phyloP scores from a whole-genome alignment of 352 stramenopile genomes.

The Phytophthora megakarya region DNA sequence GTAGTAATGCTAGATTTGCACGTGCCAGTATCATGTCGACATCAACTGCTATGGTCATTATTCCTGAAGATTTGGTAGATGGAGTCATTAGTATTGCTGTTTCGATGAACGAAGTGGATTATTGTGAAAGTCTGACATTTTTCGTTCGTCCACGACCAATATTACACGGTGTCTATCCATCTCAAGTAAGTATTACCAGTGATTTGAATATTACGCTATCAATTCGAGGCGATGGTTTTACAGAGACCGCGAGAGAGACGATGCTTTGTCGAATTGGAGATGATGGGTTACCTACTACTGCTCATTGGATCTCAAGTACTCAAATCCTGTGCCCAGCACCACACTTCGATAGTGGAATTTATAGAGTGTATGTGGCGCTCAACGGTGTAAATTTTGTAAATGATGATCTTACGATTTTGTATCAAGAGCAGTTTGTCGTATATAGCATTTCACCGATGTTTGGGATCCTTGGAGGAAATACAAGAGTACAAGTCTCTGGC shows the following conservation, averaged over 20 bases:
- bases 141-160: slow-evolving; percentile 23
- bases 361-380: slow-evolving; percentile 50
- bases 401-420: slow-evolving; percentile 44
- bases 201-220: slow-evolving; percentile 9
- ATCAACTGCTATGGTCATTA: slow-evolving; percentile 12
- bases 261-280: slow-evolving; percentile 42
- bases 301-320: slow-evolving; percentile 37
- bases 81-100: slow-evolving; percentile 35
- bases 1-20: slow-evolving; percentile 5
- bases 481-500: slow-evolving; percentile 36
- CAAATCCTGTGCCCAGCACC: slow-evolving; percentile 40
- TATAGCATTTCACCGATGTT: slow-evolving; percentile 44
- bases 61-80: slow-evolving; percentile 23
- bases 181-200: slow-evolving; percentile 10
- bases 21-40: slow-evolving; percentile 28
- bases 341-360: slow-evolving; percentile 40
- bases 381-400: slow-evolving; percentile 54
- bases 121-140: slow-evolving; percentile 43
- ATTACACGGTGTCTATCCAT: slow-evolving; percentile 38
- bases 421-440: slow-evolving; percentile 44
- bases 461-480: slow-evolving; percentile 51
- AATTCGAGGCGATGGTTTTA: slow-evolving; percentile 39
- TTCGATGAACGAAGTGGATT: slow-evolving; percentile 39
- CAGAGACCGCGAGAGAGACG: slow-evolving; percentile 24
- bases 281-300: neutral